These are phyloP conservation scores for Erythrobasidium hasegawianum DNA, from an alignment of 1,284 basidiomycete genomes.

Conservation along the genomic window DNA sequence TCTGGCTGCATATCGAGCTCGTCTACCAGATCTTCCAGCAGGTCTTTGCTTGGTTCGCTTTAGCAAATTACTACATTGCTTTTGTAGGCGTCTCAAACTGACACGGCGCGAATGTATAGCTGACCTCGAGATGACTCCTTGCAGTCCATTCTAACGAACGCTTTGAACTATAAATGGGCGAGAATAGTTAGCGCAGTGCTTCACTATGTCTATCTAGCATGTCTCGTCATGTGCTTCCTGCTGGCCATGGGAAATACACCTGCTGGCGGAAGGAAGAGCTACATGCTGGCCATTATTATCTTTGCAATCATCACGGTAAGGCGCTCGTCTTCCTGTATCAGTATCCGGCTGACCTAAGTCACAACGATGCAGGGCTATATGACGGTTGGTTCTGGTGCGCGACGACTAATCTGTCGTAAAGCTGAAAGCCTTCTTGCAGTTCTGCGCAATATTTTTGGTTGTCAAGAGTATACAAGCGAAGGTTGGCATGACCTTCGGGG, in stretches of 20 bases:
- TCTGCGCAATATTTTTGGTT: conserved; percentile 71
- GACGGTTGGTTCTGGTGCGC: not conserved
- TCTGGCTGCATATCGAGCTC: conserved; percentile 92
- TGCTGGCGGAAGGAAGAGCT: conserved; percentile 76
- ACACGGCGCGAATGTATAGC: not conserved
- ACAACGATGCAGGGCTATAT: not conserved
- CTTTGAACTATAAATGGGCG: conserved; percentile 58
- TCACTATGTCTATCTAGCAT: conserved; percentile 80
- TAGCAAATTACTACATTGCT: conserved; percentile 87
- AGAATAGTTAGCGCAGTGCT: conserved; percentile 65
- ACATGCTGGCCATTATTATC: conserved; percentile 73
- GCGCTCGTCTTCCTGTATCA: too few species aligned
- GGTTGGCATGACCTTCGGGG: not conserved
- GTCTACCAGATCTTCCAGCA: conserved; percentile 86
- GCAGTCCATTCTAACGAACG: conserved; percentile 61
- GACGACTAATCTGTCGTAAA: not conserved
- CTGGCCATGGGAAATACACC: conserved; percentile 87
- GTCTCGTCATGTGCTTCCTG: conserved; percentile 84
- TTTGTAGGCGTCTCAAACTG: conserved; percentile 55
- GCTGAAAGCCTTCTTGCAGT: conserved; percentile 51
- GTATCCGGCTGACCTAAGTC: too few species aligned
- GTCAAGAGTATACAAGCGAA: conserved; percentile 61
- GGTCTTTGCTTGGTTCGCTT: conserved; percentile 61
- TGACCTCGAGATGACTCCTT: conserved; percentile 10
- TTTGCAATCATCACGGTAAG: conserved; percentile 82